Percentiles rank a stretch among this genome's conserved stretches.
Conservation (phyloP, 768 basidiomycete species). For the Termitomyces sp. region DNA sequence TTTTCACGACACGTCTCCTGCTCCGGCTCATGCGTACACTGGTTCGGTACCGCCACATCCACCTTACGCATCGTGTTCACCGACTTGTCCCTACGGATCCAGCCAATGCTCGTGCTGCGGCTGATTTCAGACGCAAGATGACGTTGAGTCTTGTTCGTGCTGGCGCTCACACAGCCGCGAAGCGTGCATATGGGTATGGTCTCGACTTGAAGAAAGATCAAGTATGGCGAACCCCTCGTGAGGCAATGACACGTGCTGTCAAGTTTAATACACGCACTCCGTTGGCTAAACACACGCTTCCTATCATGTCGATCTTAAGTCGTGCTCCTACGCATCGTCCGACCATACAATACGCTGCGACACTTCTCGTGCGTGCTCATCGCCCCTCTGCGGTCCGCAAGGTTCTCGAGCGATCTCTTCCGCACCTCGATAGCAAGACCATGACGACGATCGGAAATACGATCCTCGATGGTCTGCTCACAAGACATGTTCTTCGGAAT, state of each 20-base stretch:
- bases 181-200: conserved; percentile 15
- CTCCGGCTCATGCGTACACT: conserved; percentile 37
- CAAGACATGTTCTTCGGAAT: conserved; percentile 31
- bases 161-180: conserved; percentile 30
- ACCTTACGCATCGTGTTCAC: conserved; percentile 31
- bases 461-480: conserved; percentile 45
- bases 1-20: conserved; percentile 39
- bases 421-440: conserved; percentile 25
- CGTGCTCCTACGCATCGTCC: conserved; percentile 24
- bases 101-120: conserved; percentile 14
- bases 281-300: conserved; percentile 13
- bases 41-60: conserved; percentile 36
- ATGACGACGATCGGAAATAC: conserved; percentile 53
- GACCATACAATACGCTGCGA: conserved; percentile 31
- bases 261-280: conserved; percentile 23
- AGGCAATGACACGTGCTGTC: conserved; percentile 22
- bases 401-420: conserved; percentile 30
- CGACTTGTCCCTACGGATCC: conserved; percentile 18
- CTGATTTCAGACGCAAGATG: conserved; percentile 31
- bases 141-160: conserved; percentile 24
- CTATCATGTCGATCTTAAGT: conserved; percentile 22
- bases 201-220: conserved; percentile 2
- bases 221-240: conserved; percentile 19
- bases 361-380: conserved; percentile 37
- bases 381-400: conserved; percentile 42